Evolutionary conservation across 495 filamentous ascomycete species (phyloP), one percentile per base, ranked within the genome.

Genomic region (Acidiella bohemica): DNA sequence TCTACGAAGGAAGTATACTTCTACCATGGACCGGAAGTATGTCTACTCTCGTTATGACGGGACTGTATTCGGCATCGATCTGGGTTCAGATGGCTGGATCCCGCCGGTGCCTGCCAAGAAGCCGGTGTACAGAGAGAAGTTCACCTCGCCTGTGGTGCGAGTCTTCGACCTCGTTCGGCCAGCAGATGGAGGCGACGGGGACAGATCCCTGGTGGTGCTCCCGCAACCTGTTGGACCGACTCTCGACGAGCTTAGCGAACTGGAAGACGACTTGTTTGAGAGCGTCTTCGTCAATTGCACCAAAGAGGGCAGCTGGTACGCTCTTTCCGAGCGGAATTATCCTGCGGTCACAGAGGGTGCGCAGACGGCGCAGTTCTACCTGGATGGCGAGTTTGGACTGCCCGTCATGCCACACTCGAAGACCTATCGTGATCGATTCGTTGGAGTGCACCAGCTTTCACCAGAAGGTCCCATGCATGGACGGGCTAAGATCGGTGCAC

Each of bases 161-260:
- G 85, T 95, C 6, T 96, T 92, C 48, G 92, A 97, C 54, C 73
- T 97, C 23, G 81, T 81, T 27, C 75, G 82, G 36, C 80, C 80
- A 4, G 60, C 69, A 46, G 67, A 71, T 30, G 61, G 66, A 23
- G 60, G 73, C 5, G 63, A 72, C 1, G 65, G 67, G 2, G 73
- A 75, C 32, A 67, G 75, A 32, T 66, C 62, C 22, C 71, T 95
- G 6, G 74, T 93, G 17, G 68, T 90, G 11, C 72, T 97, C 4
- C 86, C 88, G 6, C 90, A 96, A 51, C 92, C 90, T 0, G 60
- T 73, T 3, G 72, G 79, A 38, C 84, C 84, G 0, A 62, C 70
- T 6, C 66, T 72, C 34, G 63, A 64, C 4, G 66, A 68, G 38
- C 40, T 74, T 78, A 36, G 69, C 67, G 13, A 59, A 61, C 4